Conservation (phyloP, 805 yeast species). For the Starmerella riodocensis region DNA sequence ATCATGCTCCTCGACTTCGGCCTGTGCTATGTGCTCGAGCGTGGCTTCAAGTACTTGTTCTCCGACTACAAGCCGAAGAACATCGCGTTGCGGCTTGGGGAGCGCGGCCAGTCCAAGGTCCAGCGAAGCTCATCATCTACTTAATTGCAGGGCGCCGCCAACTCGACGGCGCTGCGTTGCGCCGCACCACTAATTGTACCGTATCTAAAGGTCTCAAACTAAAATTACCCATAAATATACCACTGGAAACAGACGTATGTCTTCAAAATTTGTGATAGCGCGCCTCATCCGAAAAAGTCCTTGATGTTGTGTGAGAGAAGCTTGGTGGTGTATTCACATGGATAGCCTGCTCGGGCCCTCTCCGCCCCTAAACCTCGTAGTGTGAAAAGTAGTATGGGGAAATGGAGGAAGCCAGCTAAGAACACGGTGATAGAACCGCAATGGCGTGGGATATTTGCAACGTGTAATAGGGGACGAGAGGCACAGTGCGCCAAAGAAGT, state of each 20-base stretch:
- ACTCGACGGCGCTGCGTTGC: too few species aligned
- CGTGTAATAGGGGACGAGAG: conserved; percentile 76
- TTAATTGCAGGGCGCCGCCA: too few species aligned
- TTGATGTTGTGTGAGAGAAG: too few species aligned
- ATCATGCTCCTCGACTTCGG: conserved; percentile 65
- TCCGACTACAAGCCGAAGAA: conserved; percentile 89
- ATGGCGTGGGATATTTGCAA: conserved; percentile 76
- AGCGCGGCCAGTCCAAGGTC: conserved; percentile 20
- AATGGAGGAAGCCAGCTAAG: conserved; percentile 16
- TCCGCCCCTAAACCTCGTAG: too few species aligned
- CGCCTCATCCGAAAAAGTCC: too few species aligned
- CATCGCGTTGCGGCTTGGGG: conserved; percentile 43
- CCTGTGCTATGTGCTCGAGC: conserved; percentile 64
- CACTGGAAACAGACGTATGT: too few species aligned
- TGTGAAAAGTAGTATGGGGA: conserved; percentile 9
- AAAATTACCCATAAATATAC: too few species aligned
- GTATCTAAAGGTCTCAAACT: too few species aligned
- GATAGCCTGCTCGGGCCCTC: too few species aligned
- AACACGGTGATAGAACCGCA: conserved; percentile 50
- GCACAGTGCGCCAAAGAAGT: conserved; percentile 19
- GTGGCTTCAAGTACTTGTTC: conserved; percentile 67
- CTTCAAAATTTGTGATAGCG: too few species aligned
- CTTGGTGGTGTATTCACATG: too few species aligned
- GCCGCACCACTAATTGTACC: neutral
- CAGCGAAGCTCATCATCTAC: too few species aligned